Conservation (phyloP, 495 filamentous ascomycete species). For the Talaromyces nanjingensis region DNA sequence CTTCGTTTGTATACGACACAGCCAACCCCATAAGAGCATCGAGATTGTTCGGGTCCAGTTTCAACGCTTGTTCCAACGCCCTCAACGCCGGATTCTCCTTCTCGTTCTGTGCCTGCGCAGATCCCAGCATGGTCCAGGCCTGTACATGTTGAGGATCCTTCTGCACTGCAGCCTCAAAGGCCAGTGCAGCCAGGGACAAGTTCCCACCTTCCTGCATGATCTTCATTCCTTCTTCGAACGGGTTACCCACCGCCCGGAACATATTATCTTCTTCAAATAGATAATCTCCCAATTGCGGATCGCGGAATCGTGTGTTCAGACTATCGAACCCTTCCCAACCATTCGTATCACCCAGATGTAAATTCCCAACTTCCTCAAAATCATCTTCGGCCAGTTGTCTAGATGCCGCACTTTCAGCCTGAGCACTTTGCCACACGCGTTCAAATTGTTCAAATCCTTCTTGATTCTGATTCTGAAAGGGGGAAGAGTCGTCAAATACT, state of each 20-base stretch:
- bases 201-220: conserved; percentile 92
- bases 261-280: conserved; percentile 91
- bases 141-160: conserved; percentile 80
- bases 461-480: conserved; percentile 24
- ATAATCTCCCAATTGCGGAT: conserved; percentile 79
- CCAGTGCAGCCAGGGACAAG: conserved; percentile 84
- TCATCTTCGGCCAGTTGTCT: conserved; percentile 64
- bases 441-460: conserved; percentile 70
- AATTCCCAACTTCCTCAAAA: conserved; percentile 41
- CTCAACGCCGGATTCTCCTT: conserved; percentile 97
- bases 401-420: conserved; percentile 64
- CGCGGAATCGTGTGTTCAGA: conserved; percentile 51
- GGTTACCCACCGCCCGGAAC: conserved; percentile 67
- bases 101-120: conserved; percentile 94
- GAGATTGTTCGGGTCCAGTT: conserved; percentile 77
- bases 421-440: conserved; percentile 77
- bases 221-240: conserved; percentile 83
- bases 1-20: conserved; percentile 98
- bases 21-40: conserved; percentile 90
- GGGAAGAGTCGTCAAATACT: conserved; percentile 33
- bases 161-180: conserved; percentile 95
- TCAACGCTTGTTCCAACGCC: conserved; percentile 88
- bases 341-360: conserved; percentile 61
- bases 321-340: conserved; percentile 67
- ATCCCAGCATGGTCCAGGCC: conserved; percentile 87